Percentiles rank a stretch among this genome's conserved stretches.
Conservation (phyloP, 257 asterid species). For the Solanum sparsipilum region DNA sequence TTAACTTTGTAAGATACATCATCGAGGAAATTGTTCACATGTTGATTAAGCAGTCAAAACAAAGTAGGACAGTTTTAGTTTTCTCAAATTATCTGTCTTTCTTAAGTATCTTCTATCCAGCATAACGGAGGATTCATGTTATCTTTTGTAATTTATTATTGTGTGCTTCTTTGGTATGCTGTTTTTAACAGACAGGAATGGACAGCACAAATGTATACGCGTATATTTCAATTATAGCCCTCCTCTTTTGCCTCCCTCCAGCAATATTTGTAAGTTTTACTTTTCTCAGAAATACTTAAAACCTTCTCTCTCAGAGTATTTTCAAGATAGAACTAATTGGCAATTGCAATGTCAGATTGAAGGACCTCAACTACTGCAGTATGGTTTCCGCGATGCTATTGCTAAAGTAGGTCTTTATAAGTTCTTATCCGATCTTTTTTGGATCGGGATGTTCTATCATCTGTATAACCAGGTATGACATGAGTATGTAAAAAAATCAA, state of each 20-base stretch:
- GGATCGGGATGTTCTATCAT: conserved; percentile 99
- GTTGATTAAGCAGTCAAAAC: not conserved
- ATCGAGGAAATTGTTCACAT: not conserved
- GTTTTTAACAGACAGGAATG: conserved; percentile 61
- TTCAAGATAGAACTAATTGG: not conserved
- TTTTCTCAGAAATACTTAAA: not conserved
- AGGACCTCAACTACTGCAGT: conserved; percentile 68
- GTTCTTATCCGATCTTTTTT: conserved; percentile 80
- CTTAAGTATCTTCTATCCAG: not conserved
- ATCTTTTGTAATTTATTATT: not conserved
- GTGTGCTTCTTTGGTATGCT: not conserved
- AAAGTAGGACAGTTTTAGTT: not conserved
- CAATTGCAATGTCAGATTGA: conserved; percentile 36
- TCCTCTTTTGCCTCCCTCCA: conserved; percentile 83
- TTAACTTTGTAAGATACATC: not conserved
- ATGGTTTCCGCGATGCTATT: conserved; percentile 80
- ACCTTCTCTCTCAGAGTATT: not conserved
- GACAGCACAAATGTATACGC: conserved; percentile 91
- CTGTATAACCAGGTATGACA: conserved; percentile 89
- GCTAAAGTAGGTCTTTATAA: conserved; percentile 80
- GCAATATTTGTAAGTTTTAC: conserved; percentile 46
- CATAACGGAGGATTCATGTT: not conserved
- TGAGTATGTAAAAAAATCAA: not conserved
- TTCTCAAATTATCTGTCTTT: not conserved
- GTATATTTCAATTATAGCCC: conserved; percentile 67